Conservation (phyloP, 306 rosid species). For the Spatholobus suberectus region DNA sequence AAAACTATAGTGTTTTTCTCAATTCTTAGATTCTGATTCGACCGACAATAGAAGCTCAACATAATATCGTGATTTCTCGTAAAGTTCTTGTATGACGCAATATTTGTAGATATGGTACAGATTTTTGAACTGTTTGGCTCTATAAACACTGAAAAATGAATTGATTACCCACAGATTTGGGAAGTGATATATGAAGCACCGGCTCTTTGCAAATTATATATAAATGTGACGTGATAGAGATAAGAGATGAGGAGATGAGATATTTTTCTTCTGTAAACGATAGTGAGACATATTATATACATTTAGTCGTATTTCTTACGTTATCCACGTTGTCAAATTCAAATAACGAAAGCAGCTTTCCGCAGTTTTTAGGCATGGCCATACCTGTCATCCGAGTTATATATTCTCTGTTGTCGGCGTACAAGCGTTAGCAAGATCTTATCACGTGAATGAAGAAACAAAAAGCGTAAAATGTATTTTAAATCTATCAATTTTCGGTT, state of each 20-base stretch:
- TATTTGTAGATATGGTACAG: not conserved
- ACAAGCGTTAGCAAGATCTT: not conserved
- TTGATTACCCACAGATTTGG: not conserved
- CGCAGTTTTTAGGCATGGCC: not conserved
- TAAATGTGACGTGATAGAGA: not conserved
- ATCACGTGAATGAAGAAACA: not conserved
- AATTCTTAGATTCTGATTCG: not conserved
- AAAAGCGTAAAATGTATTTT: no score
- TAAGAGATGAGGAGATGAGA: not conserved
- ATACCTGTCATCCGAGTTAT: not conserved
- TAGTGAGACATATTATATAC: no score
- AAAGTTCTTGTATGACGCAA: not conserved
- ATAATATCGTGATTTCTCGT: not conserved
- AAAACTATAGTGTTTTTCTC: not conserved
- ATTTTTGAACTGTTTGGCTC: not conserved
- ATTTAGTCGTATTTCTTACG: not conserved
- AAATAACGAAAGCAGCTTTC: not conserved
- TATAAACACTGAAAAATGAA: not conserved
- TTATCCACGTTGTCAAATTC: conserved; percentile 6
- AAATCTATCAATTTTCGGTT: no score
- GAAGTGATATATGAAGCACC: not conserved
- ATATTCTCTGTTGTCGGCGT: not conserved
- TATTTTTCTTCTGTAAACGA: not conserved
- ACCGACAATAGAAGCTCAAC: not conserved
- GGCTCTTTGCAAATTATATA: not conserved